These are phyloP conservation scores for Monotropa hypopitys DNA, from an alignment of 179 eudicot species.

Conservation along the genomic window DNA sequence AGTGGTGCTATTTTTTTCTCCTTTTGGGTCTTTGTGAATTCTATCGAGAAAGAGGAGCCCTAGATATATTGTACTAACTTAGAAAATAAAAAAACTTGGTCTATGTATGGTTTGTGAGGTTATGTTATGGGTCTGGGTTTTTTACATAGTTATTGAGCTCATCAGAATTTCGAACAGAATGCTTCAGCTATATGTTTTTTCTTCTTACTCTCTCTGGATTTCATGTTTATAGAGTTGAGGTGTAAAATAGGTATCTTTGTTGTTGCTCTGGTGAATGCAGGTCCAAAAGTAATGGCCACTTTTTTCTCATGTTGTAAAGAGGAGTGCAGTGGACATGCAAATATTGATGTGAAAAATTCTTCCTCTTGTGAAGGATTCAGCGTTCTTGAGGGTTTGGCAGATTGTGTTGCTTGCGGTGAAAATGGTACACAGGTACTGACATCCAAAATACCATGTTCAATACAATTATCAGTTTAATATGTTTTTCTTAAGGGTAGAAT, in stretches of 20 bases:
- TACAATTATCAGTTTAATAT: neutral
- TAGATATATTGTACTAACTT: neutral
- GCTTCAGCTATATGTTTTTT: neutral
- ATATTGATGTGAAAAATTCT: slow-evolving; percentile 14
- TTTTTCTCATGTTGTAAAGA: slow-evolving; percentile 40
- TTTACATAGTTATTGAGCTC: neutral
- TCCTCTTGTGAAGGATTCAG: slow-evolving; percentile 22
- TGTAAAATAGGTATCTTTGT: neutral
- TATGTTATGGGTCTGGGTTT: neutral
- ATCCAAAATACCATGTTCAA: neutral
- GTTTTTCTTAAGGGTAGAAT: neutral
- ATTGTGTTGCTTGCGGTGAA: slow-evolving; percentile 42
- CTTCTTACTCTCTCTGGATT: neutral
- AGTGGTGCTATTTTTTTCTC: neutral
- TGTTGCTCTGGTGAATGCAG: slow-evolving; percentile 25
- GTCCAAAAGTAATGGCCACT: slow-evolving; percentile 53
- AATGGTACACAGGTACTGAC: slow-evolving; percentile 37
- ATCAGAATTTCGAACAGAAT: neutral
- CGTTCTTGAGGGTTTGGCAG: slow-evolving; percentile 47
- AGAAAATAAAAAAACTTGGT: neutral
- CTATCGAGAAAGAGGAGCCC: neutral
- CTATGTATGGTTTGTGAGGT: neutral
- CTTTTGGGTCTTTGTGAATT: neutral
- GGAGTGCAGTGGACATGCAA: slow-evolving; percentile 19
- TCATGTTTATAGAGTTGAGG: neutral